phyloP scores from a whole-genome alignment of 768 basidiomycete genomes.

The Lentinula guzmanii region DNA sequence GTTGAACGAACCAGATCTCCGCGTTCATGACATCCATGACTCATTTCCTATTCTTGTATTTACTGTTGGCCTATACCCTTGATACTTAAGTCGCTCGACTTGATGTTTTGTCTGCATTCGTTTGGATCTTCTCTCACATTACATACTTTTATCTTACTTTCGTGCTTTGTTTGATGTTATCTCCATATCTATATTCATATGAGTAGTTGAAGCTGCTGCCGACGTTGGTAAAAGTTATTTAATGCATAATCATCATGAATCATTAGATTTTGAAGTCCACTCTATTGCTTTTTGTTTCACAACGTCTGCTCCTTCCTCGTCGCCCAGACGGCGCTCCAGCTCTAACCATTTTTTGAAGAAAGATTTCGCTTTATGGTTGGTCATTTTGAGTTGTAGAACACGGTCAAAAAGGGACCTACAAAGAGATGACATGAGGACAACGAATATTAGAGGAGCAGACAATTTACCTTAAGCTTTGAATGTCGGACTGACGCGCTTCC shows the following conservation, averaged over 20 bases:
- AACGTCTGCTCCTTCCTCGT: constrained; percentile 69
- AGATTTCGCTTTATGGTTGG: constrained; percentile 90
- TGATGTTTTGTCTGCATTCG: constrained; percentile 38
- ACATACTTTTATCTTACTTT: constrained; percentile 18
- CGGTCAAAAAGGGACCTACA: constrained; percentile 79
- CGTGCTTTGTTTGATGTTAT: constrained; percentile 21
- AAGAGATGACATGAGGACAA: constrained; percentile 3
- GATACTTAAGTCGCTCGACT: constrained; percentile 19
- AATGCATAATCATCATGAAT: constrained; percentile 28
- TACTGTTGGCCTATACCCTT: constrained; percentile 39
- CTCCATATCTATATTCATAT: constrained; percentile 22
- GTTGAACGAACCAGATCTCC: constrained; percentile 56
- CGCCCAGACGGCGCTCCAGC: constrained; percentile 80
- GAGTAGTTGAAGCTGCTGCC: constrained; percentile 22
- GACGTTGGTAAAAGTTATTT: constrained; percentile 13
- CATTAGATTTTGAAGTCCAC: constrained; percentile 72
- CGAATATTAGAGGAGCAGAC: not conserved
- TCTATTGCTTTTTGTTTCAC: constrained; percentile 90
- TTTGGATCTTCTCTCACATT: constrained; percentile 45
- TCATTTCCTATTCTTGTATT: constrained; percentile 24
- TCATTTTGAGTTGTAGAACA: constrained; percentile 79
- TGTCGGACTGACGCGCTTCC: constrained; percentile 76
- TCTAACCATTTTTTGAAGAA: constrained; percentile 99
- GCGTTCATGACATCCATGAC: constrained; percentile 34
- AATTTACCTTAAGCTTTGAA: constrained; percentile 68